Evolutionary conservation across 2,329 filamentous ascomycete species (phyloP).

Genomic region (Cercospora brassicicola): DNA sequence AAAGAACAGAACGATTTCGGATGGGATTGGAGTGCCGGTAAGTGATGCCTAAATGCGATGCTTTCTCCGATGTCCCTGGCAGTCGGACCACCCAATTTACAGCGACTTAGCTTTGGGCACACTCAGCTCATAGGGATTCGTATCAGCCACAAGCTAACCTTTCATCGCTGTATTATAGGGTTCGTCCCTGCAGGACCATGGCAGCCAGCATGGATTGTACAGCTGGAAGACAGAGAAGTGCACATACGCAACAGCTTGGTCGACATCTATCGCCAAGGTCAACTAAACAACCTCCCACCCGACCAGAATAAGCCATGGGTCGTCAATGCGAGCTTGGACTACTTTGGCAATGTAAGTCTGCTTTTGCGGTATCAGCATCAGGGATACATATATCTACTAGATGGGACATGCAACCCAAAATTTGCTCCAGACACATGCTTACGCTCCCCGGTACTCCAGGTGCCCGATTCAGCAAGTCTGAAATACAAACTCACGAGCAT

Average conservation of each 20-base stretch:
- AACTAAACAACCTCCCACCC: constrained; percentile 59
- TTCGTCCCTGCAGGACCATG: constrained; percentile 63
- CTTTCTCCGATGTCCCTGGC: neutral
- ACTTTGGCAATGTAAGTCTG: constrained; percentile 45
- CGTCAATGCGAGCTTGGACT: constrained; percentile 62
- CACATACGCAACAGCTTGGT: constrained; percentile 57
- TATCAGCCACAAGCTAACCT: neutral
- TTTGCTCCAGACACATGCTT: neutral
- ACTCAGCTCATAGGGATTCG: neutral
- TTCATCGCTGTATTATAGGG: constrained; percentile 36
- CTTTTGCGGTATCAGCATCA: neutral
- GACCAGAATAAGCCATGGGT: constrained; percentile 60
- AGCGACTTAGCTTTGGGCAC: neutral
- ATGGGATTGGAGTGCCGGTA: constrained; percentile 56
- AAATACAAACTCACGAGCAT: constrained; percentile 50
- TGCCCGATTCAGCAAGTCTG: constrained; percentile 49
- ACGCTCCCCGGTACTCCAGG: neutral
- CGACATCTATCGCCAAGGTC: constrained; percentile 60
- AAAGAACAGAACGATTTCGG: constrained; percentile 65
- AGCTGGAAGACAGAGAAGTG: constrained; percentile 48
- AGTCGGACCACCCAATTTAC: neutral
- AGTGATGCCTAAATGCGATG: neutral
- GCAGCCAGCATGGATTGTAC: constrained; percentile 59
- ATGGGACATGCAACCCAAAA: neutral
- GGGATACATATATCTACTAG: neutral